Percentiles rank a stretch among this genome's conserved stretches.
Conservation (phyloP, 495 filamentous ascomycete species). For the Xylaria palmicola region DNA sequence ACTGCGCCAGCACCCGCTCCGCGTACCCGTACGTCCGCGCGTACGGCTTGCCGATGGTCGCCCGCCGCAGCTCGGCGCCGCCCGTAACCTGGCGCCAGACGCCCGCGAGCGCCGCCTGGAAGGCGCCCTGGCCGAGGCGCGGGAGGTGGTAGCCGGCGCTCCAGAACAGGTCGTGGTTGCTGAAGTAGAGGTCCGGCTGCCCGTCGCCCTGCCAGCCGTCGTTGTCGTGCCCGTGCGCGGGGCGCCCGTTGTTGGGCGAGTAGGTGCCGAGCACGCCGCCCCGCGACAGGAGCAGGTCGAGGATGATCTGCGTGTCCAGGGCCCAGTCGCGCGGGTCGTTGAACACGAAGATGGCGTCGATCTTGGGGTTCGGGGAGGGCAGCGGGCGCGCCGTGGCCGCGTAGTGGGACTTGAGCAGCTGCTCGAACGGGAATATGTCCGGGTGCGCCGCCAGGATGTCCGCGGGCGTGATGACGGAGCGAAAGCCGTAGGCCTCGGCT, state of each 20-base stretch:
- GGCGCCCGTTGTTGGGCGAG: slow-evolving; percentile 49
- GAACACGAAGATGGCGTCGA: slow-evolving; percentile 85
- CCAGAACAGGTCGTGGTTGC: slow-evolving; percentile 90
- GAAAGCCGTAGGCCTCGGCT: slow-evolving; percentile 82
- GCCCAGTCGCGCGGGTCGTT: slow-evolving; percentile 94
- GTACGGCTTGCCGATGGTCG: slow-evolving; percentile 81
- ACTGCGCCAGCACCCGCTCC: slow-evolving; percentile 64
- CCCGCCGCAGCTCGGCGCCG: slow-evolving; percentile 62
- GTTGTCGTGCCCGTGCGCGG: slow-evolving; percentile 62
- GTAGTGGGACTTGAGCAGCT: slow-evolving; percentile 60
- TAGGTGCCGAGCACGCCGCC: slow-evolving; percentile 75
- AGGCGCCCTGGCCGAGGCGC: slow-evolving; percentile 89
- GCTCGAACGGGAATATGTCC: slow-evolving; percentile 76
- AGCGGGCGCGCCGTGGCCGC: slow-evolving; percentile 62
- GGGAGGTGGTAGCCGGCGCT: slow-evolving; percentile 79
- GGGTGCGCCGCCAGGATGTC: slow-evolving; percentile 78
- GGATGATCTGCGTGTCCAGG: slow-evolving; percentile 76
- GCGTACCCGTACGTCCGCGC: slow-evolving; percentile 78
- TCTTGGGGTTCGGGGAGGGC: slow-evolving; percentile 56
- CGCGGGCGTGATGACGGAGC: slow-evolving; percentile 76
- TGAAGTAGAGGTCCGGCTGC: slow-evolving; percentile 82
- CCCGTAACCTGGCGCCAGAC: slow-evolving; percentile 72
- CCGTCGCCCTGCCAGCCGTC: slow-evolving; percentile 71
- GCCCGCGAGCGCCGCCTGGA: slow-evolving; percentile 76
- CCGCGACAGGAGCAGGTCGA: slow-evolving; percentile 76